Evolutionary conservation across 1,139 yeast genomes (phyloP), one percentile per base, ranked within the genome.

Genomic region (Saccharomyces hybrid): DNA sequence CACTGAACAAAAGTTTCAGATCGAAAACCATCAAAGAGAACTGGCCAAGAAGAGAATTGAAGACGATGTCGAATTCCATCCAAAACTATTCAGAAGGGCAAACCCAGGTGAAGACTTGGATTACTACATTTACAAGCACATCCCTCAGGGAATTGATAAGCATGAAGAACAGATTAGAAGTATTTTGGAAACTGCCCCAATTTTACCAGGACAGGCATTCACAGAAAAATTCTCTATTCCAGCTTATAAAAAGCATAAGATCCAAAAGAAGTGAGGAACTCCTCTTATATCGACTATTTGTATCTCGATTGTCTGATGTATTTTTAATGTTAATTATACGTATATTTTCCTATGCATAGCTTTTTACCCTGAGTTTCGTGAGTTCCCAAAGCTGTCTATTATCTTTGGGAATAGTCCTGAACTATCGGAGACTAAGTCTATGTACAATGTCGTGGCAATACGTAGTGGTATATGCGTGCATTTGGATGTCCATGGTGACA

Each of bases 141-240:
- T 82, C 56, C 75, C 77, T 20, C 72, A 71, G 16, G 74, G 73
- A 26, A 67, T 69, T 8, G 73, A 75, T 49, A 16, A 16, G 20
- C 75, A 85, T 6, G 80, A 81, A 52, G 71, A 71, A 16, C 80
- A 86, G 66, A 77, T 76, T 46, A 75, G 78, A 57, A 77, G 80
- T 52, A 74, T 88, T 23, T 74, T 84, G 52, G 82, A 81, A 52
- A 73, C 84, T 50, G 88, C 83, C 28, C 96, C 91, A 2, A 79
- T 88, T 50, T 70, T 87, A 49, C 95, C 96, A 0, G 95, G 95
- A 25, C 93, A 87, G 65, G 63, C 73, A 54, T 82, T 82, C 63
- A 78, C 82, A 26, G 80, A 78, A 23, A 78, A 81, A 61, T 86
- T 86, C 67, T 79, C 81, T 47, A 80, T 82, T 42, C 91, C 95